Conservation (phyloP, 352 stramenopile genomes). For the Phytophthora cactorum region DNA sequence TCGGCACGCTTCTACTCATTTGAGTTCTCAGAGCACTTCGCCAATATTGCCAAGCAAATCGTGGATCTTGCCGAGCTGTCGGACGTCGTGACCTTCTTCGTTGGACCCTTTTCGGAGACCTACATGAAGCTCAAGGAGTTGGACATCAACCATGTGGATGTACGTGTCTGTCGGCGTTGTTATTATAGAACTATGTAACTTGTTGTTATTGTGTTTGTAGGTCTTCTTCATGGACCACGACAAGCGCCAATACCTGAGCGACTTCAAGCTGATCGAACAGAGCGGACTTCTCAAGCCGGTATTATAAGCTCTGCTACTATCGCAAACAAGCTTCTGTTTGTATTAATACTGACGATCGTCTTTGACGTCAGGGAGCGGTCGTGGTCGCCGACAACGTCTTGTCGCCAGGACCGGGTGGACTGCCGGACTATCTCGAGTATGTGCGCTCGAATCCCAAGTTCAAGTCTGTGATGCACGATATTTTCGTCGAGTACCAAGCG, state of each 20-base stretch:
- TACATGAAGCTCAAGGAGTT: constrained; percentile 36
- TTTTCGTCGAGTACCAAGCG: constrained; percentile 35
- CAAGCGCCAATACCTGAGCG: constrained; percentile 35
- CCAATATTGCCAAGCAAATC: constrained; percentile 38
- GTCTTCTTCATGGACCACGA: constrained; percentile 48
- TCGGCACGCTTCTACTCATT: constrained; percentile 51
- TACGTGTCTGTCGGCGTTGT: constrained; percentile 13
- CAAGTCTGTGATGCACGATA: constrained; percentile 34
- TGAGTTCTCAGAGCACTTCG: constrained; percentile 44
- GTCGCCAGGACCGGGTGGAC: constrained; percentile 17
- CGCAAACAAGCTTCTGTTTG: no score
- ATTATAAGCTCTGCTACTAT: not conserved
- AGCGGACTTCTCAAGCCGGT: constrained; percentile 36
- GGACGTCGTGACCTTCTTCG: constrained; percentile 38
- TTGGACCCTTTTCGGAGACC: constrained; percentile 37
- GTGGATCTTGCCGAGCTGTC: constrained; percentile 32
- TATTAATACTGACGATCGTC: not conserved
- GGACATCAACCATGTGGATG: constrained; percentile 31
- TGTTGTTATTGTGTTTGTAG: constrained; percentile 17
- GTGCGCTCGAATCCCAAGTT: constrained; percentile 38
- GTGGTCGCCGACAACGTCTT: constrained; percentile 51
- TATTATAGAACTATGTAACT: not conserved
- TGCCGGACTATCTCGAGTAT: constrained; percentile 43
- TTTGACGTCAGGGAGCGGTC: constrained; percentile 26
- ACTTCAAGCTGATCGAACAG: constrained; percentile 42